Conservation (phyloP, 2,329 filamentous ascomycete species). For the Reticulascus tulasneorum region DNA sequence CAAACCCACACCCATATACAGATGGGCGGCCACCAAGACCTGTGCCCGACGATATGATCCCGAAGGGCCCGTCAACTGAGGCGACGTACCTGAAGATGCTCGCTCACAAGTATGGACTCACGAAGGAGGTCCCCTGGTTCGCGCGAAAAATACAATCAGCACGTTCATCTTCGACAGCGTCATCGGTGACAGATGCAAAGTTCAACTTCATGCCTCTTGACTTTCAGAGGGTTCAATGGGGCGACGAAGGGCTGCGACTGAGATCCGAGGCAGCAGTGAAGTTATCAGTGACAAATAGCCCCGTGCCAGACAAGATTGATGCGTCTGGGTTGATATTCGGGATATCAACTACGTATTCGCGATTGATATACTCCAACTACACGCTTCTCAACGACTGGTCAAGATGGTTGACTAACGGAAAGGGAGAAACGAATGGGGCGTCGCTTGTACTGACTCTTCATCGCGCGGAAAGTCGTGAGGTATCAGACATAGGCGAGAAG, state of each 20-base stretch:
- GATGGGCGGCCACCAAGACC: constrained; percentile 8
- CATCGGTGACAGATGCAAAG: constrained; percentile 3
- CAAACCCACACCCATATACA: constrained; percentile 7
- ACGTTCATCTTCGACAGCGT: background rate
- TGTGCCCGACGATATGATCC: constrained; percentile 2
- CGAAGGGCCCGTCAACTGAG: background rate
- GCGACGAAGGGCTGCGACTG: background rate
- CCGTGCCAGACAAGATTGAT: constrained; percentile 28
- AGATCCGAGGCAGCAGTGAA: constrained; percentile 1
- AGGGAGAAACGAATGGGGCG: constrained; percentile 37
- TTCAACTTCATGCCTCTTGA: background rate
- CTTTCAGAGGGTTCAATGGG: constrained; percentile 5
- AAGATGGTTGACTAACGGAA: constrained; percentile 41
- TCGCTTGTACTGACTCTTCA: constrained; percentile 38
- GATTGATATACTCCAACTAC: constrained; percentile 33
- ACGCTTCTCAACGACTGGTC: constrained; percentile 38
- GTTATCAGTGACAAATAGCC: constrained; percentile 27
- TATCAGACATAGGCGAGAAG: constrained; percentile 21
- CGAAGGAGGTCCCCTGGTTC: constrained; percentile 5
- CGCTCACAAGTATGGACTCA: constrained; percentile 8
- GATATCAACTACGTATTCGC: constrained; percentile 34
- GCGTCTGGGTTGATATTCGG: constrained; percentile 31
- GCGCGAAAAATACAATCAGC: constrained; percentile 3
- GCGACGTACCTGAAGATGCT: constrained; percentile 4
- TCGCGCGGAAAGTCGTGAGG: constrained; percentile 28